These are phyloP conservation scores for Sclerotinia trifoliorum DNA, from an alignment of 2,329 filamentous ascomycete genomes.

Conservation along the genomic window DNA sequence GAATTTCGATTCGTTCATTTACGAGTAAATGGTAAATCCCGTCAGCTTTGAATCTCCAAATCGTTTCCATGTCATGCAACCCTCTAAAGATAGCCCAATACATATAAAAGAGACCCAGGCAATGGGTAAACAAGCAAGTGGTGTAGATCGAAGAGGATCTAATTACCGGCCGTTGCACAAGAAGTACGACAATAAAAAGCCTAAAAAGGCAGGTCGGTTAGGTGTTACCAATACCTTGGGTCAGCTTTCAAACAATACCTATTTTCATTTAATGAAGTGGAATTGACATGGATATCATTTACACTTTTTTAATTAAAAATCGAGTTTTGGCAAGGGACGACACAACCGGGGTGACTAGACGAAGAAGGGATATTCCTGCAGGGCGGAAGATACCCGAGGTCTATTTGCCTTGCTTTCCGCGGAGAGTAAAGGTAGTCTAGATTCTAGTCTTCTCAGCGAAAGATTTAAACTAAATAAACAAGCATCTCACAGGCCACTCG, in stretches of 20 bases:
- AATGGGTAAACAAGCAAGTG: conserved; percentile 18
- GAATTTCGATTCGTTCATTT: conserved; percentile 8
- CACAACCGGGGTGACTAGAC: not conserved
- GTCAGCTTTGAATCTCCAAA: conserved; percentile 19
- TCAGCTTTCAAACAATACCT: not conserved
- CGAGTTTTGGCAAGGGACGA: not conserved
- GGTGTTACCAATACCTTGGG: conserved; percentile 22
- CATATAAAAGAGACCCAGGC: conserved; percentile 12
- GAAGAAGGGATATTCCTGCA: not conserved
- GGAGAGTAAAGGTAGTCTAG: conserved; percentile 15
- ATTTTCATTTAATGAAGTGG: not conserved
- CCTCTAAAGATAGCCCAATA: conserved; percentile 13
- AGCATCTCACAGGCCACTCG: conserved; percentile 16
- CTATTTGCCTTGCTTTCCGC: not conserved
- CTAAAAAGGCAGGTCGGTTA: conserved; percentile 15
- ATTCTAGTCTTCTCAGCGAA: not conserved
- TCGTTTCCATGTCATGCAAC: conserved; percentile 3
- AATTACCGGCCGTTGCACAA: conserved; percentile 18
- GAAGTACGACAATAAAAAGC: not conserved
- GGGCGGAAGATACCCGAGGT: conserved; percentile 9
- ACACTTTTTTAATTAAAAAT: not conserved
- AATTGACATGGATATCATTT: not conserved
- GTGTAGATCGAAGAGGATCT: conserved; percentile 3
- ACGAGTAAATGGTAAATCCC: conserved; percentile 2
- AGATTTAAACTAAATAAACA: not conserved